phyloP scores from a whole-genome alignment of 2,329 filamentous ascomycete species.

The Hypoxylon sp. region DNA sequence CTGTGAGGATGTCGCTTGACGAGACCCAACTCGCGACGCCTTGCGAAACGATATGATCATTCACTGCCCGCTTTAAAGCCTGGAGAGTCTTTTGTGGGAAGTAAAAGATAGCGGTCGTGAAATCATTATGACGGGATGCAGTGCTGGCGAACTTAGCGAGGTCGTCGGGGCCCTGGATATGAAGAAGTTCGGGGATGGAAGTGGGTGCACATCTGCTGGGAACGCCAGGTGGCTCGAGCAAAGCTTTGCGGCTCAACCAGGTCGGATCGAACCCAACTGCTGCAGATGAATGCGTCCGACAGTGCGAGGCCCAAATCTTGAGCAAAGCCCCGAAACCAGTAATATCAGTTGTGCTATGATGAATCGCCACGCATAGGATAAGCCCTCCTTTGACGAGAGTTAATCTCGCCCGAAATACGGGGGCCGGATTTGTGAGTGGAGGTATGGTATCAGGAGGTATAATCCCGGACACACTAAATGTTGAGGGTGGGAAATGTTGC shows the following conservation, averaged over 20 bases:
- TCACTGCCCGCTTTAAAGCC: conserved; percentile 45
- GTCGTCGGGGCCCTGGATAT: conserved; percentile 31
- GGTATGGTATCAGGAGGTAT: conserved; percentile 42
- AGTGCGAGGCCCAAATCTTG: conserved; percentile 52
- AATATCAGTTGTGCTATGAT: conserved; percentile 52
- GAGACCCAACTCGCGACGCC: conserved; percentile 48
- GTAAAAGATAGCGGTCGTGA: conserved; percentile 48
- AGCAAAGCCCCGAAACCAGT: conserved; percentile 51
- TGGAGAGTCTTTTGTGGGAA: conserved; percentile 44
- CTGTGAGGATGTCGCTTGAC: conserved; percentile 49
- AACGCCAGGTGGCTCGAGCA: conserved; percentile 15
- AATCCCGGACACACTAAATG: conserved; percentile 40
- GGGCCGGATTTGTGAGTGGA: conserved; percentile 42
- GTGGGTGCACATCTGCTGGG: background rate
- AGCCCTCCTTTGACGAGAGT: conserved; percentile 47
- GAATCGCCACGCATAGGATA: conserved; percentile 49
- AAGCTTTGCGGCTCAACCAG: conserved; percentile 45
- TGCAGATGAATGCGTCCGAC: conserved; percentile 39
- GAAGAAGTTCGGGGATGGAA: conserved; percentile 46
- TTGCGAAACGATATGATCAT: conserved; percentile 34
- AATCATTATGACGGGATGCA: conserved; percentile 16
- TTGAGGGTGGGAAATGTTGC: conserved; percentile 47
- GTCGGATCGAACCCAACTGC: conserved; percentile 38
- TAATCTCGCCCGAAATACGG: conserved; percentile 49
- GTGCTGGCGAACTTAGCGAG: background rate